A percentile compares a stretch with the other conserved stretches of the same genome.
These are phyloP conservation scores for Penicillium longicatenatum DNA, from an alignment of 495 filamentous ascomycete genomes.

Conservation along the genomic window DNA sequence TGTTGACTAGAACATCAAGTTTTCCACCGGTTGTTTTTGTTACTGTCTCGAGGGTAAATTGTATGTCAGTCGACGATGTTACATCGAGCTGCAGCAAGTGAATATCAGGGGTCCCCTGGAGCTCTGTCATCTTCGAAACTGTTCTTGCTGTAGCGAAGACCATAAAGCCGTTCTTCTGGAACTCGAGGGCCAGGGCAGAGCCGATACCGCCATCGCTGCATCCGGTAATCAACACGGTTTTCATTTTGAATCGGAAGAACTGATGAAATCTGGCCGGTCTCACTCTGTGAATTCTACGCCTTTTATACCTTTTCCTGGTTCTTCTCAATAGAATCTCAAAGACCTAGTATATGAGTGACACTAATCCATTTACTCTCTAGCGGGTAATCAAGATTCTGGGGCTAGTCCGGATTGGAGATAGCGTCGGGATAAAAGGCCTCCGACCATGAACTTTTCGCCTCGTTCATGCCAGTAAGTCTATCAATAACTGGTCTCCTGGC, in stretches of 20 bases:
- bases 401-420: not conserved
- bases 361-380: slow-evolving; percentile 2
- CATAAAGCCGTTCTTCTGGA: slow-evolving; percentile 36
- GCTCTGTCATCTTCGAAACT: slow-evolving; percentile 30
- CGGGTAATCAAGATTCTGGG: not conserved
- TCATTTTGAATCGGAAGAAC: not conserved
- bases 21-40: slow-evolving; percentile 55
- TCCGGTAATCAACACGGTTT: slow-evolving; percentile 52
- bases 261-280: not conserved
- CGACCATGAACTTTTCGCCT: not conserved
- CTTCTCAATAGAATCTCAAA: not conserved
- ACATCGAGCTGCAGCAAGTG: slow-evolving; percentile 27
- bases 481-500: not conserved
- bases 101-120: slow-evolving; percentile 14
- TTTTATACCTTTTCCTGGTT: not conserved
- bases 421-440: not conserved
- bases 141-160: slow-evolving; percentile 43
- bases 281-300: not conserved
- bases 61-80: slow-evolving; percentile 13
- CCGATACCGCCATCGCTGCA: slow-evolving; percentile 50
- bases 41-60: slow-evolving; percentile 45
- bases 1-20: slow-evolving; percentile 69
- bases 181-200: slow-evolving; percentile 37
- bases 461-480: too few species aligned
- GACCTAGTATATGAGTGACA: not conserved